Base-by-base conservation (phyloP, 805 yeast species). In the Lipomyces lipofer region DNA sequence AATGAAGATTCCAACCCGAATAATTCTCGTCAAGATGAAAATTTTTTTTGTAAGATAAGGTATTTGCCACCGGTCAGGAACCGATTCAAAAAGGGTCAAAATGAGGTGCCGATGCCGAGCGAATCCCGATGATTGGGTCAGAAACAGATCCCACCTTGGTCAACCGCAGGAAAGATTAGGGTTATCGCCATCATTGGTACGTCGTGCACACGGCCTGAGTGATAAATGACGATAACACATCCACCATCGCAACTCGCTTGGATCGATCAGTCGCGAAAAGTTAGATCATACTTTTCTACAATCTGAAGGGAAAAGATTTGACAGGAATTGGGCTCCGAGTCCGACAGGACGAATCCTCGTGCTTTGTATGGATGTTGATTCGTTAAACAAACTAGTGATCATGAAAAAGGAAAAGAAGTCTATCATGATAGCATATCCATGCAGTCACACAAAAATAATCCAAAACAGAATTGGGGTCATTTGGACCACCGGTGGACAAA, bases 391-490 rank as follows among this genome's bases (percentile, higher is more conserved):
- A 15, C 40, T 35, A 35, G 40, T 35, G 40, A 35, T 35, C 21
- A 35, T 35, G 40, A 15, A 35, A 17, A 15, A 15, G 40, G 40
- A 15, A 35, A 35, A 35, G 40, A 35, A 35, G 40, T 35, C 40
- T 35, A 35, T 35, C 40, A 35, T 35, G 40, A 35, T 35, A 35
- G 40, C 40, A 35, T 35, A 35, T 35, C 40, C 40, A 35, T 35
- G 40, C 24, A 35, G 40, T 35, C 40, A 35, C 12, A 13, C 40
- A 35, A 35, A 35, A 35, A 35, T 35, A 35, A 35, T 35, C 40
- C 40, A 35, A 35, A 35, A 15, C 21, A 17, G 40, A 35, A 35
- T 12, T 24, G 22, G 22, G 40, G 40, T 35, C 40, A 35, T 35
- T 4, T 35, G 40, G 40, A 35, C 40, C 40, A 35, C 40, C 40